Percentiles rank a stretch among this genome's conserved stretches.
phyloP scores from a whole-genome alignment of 2,329 filamentous ascomycete species.

The Zymoseptoria crescenta region DNA sequence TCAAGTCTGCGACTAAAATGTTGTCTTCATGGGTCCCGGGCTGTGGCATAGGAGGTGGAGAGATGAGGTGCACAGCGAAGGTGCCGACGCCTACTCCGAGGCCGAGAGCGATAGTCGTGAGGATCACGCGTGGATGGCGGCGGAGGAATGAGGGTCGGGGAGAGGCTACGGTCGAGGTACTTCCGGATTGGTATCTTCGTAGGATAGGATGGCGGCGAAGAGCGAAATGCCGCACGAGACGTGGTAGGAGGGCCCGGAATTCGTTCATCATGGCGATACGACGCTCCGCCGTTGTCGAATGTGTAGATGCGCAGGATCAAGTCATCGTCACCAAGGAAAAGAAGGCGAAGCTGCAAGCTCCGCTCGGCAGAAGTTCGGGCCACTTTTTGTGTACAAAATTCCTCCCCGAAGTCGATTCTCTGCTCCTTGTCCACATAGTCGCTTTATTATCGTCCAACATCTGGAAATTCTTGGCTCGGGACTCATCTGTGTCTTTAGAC shows the following conservation, averaged over 20 bases:
- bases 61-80: constrained; percentile 34
- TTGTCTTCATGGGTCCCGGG: constrained; percentile 37
- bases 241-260: background rate
- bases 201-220: background rate
- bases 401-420: background rate
- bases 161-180: constrained; percentile 1
- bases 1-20: constrained; percentile 36
- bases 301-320: background rate
- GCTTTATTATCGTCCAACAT: background rate
- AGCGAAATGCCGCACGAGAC: background rate
- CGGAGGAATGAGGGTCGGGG: constrained; percentile 7
- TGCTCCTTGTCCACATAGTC: background rate
- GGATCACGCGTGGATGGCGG: constrained; percentile 15
- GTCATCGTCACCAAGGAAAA: background rate
- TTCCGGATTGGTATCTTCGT: background rate
- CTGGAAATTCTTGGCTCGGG: background rate
- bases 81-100: constrained; percentile 37
- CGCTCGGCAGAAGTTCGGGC: background rate
- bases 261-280: background rate
- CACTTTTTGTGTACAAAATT: background rate
- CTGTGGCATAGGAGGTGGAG: constrained; percentile 37
- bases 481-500: background rate
- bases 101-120: constrained; percentile 33
- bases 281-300: background rate
- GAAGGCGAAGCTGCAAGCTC: background rate